Base-by-base conservation (phyloP, 1,284 basidiomycete species). In the Xanthoconium separans region DNA sequence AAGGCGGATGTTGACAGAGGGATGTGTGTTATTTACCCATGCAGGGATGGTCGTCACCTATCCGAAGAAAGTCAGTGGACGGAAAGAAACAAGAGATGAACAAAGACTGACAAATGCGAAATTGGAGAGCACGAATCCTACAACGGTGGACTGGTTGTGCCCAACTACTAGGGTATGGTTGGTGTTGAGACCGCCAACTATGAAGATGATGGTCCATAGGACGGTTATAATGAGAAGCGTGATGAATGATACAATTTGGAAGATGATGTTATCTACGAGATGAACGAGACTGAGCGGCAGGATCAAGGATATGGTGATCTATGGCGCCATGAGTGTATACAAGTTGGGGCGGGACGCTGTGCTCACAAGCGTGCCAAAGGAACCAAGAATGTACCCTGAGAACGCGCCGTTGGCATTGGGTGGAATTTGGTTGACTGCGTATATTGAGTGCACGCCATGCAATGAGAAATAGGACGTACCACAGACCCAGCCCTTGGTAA, bases 1-100 rank as follows among this genome's bases (percentile, higher is more conserved):
- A 20, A 50, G 50, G 42, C 56, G 63, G 40, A 64, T 54, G 31
- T 65, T 52, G 52, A 64, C 59, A 4, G 59, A 56, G 1, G 63
- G 53, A 42, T 64, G 63, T 16, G 51, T 64, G 29, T 65, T 68
- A 3, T 68, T 64, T 9, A 68, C 63, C 63, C 65, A 68, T 27
- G 63, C 56, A 2, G 65, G 63, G 39, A 65, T 42, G 40, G 56
- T 64, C 13, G 45, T 65, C 11, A 64, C 65, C 63, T 64, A 16
- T 36, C 4, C 10, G n/a, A 34, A 43, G 12, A 37, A 37, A 8
- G 2, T 11, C 6, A 16, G 47, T 37, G 11, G 44, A 16, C 3
- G 10, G 18, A 22, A 33, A 18, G 29, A 20, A 30, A 11, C 2
- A 18, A 7, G 12, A 0, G 15, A 37, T 4, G 29, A 13, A 42